These are phyloP conservation scores for Wickerhamiella hasegawae DNA, from an alignment of 805 yeast genomes.

Conservation along the genomic window DNA sequence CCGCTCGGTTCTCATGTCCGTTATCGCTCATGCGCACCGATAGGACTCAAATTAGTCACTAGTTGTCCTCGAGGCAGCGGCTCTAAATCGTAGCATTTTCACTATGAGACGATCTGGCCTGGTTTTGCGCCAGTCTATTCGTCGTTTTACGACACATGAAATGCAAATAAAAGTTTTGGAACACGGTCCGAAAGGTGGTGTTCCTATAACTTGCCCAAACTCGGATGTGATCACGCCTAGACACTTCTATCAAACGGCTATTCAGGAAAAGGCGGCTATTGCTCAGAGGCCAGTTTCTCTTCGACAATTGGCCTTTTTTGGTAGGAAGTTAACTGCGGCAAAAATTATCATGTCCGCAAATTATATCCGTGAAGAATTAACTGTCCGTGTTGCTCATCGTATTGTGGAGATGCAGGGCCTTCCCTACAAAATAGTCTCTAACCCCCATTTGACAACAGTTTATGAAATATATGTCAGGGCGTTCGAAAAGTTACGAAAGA, in stretches of 20 bases:
- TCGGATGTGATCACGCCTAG: constrained; percentile 41
- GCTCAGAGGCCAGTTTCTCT: constrained; percentile 80
- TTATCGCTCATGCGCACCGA: too few species aligned
- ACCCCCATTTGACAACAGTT: constrained; percentile 71
- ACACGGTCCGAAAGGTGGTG: not conserved
- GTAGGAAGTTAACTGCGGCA: constrained; percentile 56
- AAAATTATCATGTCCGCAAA: constrained; percentile 74
- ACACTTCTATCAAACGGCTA: constrained; percentile 71
- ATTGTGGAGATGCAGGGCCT: constrained; percentile 62
- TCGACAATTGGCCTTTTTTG: constrained; percentile 82
- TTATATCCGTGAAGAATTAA: constrained; percentile 73
- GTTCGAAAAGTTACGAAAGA: constrained; percentile 68
- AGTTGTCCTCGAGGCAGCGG: too few species aligned
- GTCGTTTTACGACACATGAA: constrained; percentile 5
- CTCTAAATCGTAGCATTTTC: too few species aligned
- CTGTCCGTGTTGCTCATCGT: constrained; percentile 69
- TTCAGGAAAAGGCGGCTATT: constrained; percentile 45
- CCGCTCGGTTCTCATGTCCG: too few species aligned
- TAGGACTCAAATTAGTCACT: too few species aligned
- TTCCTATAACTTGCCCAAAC: constrained; percentile 15
- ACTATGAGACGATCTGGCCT: too few species aligned
- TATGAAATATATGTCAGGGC: constrained; percentile 81
- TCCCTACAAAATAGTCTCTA: constrained; percentile 73
- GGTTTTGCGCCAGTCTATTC: too few species aligned
- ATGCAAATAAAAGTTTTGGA: constrained; percentile 6